Conservation (phyloP, 2,329 filamentous ascomycete species). For the Arthrobotrys entomopaga region DNA sequence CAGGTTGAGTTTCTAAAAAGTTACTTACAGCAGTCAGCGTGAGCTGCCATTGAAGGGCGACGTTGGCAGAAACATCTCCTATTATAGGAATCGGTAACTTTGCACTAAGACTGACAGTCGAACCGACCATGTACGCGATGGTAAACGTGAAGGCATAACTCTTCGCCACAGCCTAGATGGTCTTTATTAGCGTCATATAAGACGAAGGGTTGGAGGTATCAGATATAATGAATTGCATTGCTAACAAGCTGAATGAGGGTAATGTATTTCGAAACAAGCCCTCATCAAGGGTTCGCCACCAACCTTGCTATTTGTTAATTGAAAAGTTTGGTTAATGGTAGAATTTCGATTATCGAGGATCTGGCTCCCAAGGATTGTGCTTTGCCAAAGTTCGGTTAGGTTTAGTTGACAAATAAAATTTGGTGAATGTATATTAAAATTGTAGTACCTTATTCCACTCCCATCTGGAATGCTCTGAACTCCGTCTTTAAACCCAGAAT, state of each 20-base stretch:
- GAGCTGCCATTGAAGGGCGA: conserved; percentile 29
- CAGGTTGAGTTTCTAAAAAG: not conserved
- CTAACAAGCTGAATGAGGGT: not conserved
- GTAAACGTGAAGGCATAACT: conserved; percentile 39
- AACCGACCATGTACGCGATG: conserved; percentile 19
- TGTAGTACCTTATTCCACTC: conserved; percentile 33
- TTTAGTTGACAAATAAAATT: not conserved
- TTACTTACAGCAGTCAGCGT: conserved; percentile 35
- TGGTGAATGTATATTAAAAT: too few relatives aligned
- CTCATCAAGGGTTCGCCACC: too few relatives aligned
- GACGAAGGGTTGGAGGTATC: too few relatives aligned
- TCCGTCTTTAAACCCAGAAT: conserved; percentile 32
- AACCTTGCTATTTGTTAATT: conserved; percentile 36
- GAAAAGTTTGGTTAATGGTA: conserved; percentile 41
- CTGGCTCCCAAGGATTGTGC: conserved; percentile 41
- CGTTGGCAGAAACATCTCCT: conserved; percentile 15
- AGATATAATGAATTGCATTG: not conserved
- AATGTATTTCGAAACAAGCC: not conserved
- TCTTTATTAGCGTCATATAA: too few relatives aligned
- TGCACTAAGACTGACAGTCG: conserved; percentile 23
- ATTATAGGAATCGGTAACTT: conserved; percentile 28
- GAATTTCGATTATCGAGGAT: conserved; percentile 50
- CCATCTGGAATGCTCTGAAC: conserved; percentile 27
- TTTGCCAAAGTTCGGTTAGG: conserved; percentile 14
- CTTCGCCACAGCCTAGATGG: conserved; percentile 23